phyloP scores from a whole-genome alignment of 495 filamentous ascomycete genomes.

The Sphaerosporella brunnea region DNA sequence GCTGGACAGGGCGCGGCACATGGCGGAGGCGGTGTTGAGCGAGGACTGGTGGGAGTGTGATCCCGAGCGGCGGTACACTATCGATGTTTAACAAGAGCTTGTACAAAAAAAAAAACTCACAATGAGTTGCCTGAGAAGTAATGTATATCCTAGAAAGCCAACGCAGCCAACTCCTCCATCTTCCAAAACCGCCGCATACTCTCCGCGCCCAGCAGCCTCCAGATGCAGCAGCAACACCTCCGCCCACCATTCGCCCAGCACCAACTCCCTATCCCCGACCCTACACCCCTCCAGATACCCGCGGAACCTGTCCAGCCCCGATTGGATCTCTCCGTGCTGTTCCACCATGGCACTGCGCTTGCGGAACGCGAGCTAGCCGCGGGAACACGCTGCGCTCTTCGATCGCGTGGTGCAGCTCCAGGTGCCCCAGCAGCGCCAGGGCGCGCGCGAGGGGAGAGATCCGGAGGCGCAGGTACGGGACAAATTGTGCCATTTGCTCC shows the following conservation, averaged over 20 bases:
- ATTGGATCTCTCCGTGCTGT: constrained; percentile 73
- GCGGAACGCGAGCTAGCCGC: constrained; percentile 59
- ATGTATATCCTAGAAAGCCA: constrained; percentile 58
- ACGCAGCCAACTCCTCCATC: constrained; percentile 49
- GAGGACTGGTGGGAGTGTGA: no score
- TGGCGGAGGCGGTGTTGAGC: no score
- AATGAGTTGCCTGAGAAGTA: no score
- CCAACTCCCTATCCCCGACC: constrained; percentile 43
- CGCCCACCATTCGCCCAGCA: constrained; percentile 52
- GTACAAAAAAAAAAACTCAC: no score
- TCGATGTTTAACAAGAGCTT: no score
- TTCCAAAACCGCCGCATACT: constrained; percentile 82
- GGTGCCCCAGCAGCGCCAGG: constrained; percentile 27
- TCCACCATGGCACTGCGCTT: constrained; percentile 36
- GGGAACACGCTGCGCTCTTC: constrained; percentile 78
- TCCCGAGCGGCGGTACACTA: no score
- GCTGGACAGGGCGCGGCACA: no score
- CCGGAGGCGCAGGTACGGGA: not conserved
- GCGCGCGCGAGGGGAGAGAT: not conserved
- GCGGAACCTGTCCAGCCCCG: constrained; percentile 55
- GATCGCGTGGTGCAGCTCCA: constrained; percentile 64
- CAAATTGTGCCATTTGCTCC: constrained; percentile 50
- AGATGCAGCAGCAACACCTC: constrained; percentile 46
- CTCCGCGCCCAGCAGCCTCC: constrained; percentile 53
- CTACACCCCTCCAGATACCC: constrained; percentile 48